A percentile compares a stretch with the other conserved stretches of the same genome.
These are phyloP conservation scores for Candida tropicalis DNA, from an alignment of 1,139 yeast genomes.

Conservation along the genomic window DNA sequence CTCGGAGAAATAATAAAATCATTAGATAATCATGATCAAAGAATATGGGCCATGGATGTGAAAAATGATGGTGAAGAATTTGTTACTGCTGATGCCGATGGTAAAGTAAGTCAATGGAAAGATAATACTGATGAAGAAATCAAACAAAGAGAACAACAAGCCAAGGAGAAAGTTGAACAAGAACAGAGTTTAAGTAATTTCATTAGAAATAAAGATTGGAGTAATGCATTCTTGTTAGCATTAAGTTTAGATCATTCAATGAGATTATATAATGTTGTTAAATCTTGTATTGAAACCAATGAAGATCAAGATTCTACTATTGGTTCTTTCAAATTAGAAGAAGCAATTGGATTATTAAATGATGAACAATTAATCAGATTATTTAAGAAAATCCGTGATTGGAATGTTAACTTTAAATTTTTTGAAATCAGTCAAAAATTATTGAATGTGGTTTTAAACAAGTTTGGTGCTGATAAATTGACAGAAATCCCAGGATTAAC, in stretches of 20 bases:
- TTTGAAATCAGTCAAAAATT: conserved; percentile 80
- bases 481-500: conserved; percentile 69
- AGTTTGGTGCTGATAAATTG: conserved; percentile 55
- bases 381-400: conserved; percentile 80
- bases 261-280: conserved; percentile 73
- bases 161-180: conserved; percentile 70
- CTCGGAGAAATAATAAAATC: conserved; percentile 81
- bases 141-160: conserved; percentile 52
- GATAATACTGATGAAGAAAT: conserved; percentile 78
- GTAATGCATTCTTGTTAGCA: conserved; percentile 84
- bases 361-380: conserved; percentile 61
- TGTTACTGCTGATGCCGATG: conserved; percentile 93
- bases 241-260: conserved; percentile 84
- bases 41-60: conserved; percentile 87
- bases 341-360: conserved; percentile 58
- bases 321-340: conserved; percentile 67
- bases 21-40: conserved; percentile 86
- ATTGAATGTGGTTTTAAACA: conserved; percentile 62
- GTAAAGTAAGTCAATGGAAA: conserved; percentile 83
- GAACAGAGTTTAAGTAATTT: conserved; percentile 83
- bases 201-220: conserved; percentile 76
- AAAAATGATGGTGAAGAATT: conserved; percentile 64
- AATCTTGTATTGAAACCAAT: conserved; percentile 49
- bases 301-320: conserved; percentile 52
- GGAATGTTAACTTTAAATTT: conserved; percentile 90